Conservation (phyloP, 73 alveolate species). For the Loxodes magnus region DNA sequence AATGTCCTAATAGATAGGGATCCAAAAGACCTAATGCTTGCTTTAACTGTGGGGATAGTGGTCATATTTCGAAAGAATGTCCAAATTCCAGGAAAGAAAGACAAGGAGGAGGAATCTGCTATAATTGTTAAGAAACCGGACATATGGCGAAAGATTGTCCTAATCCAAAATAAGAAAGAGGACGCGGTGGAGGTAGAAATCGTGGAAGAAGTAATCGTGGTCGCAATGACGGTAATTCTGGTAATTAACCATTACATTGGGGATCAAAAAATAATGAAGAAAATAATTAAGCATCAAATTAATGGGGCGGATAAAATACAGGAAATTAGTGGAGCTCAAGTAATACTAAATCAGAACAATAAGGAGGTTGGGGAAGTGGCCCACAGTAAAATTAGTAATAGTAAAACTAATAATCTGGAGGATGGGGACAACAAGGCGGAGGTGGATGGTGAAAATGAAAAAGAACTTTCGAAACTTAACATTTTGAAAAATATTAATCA, state of each 20-base stretch:
- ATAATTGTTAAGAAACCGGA: slow-evolving; percentile 1
- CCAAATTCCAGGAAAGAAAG: too few relatives aligned
- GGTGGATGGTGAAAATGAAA: slow-evolving; percentile 2
- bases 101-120: neutral
- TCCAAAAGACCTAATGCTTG: neutral
- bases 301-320: too few relatives aligned
- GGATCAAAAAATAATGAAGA: too few relatives aligned
- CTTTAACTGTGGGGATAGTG: neutral
- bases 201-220: neutral
- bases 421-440: slow-evolving; percentile 4
- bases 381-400: too few relatives aligned
- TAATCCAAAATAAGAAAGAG: neutral
- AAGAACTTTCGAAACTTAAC: too few relatives aligned
- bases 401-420: neutral
- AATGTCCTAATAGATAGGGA: slow-evolving; percentile 2
- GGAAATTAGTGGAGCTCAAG: too few relatives aligned
- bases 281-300: too few relatives aligned
- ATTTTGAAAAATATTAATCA: too few relatives aligned
- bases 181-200: neutral
- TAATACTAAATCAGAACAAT: too few relatives aligned
- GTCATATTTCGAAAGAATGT: neutral
- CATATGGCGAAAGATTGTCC: slow-evolving; percentile 4
- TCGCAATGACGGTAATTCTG: too few relatives aligned
- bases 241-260: too few relatives aligned
- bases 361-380: too few relatives aligned